These are phyloP conservation scores for Evernia prunastri DNA, from an alignment of 495 filamentous ascomycete genomes.

Conservation along the genomic window DNA sequence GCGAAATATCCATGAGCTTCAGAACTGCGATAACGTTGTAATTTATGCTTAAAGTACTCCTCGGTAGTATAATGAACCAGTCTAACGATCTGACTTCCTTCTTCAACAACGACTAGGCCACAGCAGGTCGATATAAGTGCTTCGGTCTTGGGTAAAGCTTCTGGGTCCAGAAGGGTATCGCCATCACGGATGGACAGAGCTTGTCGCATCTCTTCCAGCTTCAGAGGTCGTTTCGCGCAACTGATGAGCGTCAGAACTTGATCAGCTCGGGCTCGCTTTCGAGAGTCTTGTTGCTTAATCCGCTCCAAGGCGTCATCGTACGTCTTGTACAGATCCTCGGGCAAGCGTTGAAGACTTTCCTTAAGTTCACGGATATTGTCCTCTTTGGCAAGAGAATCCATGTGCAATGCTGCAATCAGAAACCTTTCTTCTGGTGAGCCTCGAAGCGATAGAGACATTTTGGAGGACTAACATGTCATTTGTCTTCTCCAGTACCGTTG, in stretches of 20 bases:
- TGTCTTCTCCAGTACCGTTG: background rate
- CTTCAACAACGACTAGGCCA: slow-evolving; percentile 43
- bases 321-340: slow-evolving; percentile 31
- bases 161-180: background rate
- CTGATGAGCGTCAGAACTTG: background rate
- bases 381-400: slow-evolving; percentile 35
- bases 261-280: background rate
- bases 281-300: background rate
- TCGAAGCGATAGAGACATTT: background rate
- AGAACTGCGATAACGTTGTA: background rate
- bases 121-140: slow-evolving; percentile 37
- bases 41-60: slow-evolving; percentile 40
- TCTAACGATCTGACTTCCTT: slow-evolving; percentile 38
- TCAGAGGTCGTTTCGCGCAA: background rate
- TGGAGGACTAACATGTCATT: slow-evolving; percentile 4
- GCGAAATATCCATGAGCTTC: background rate
- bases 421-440: slow-evolving; percentile 31
- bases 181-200: background rate
- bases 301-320: background rate
- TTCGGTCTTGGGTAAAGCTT: slow-evolving; percentile 32
- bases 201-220: background rate
- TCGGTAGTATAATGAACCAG: slow-evolving; percentile 48
- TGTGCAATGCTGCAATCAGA: slow-evolving; percentile 41
- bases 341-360: slow-evolving; percentile 24
- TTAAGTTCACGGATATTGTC: slow-evolving; percentile 24